Percentiles rank a stretch among this genome's conserved stretches.
These are phyloP conservation scores for Apiotrichum gamsii DNA, from an alignment of 1,284 basidiomycete species.

Conservation along the genomic window DNA sequence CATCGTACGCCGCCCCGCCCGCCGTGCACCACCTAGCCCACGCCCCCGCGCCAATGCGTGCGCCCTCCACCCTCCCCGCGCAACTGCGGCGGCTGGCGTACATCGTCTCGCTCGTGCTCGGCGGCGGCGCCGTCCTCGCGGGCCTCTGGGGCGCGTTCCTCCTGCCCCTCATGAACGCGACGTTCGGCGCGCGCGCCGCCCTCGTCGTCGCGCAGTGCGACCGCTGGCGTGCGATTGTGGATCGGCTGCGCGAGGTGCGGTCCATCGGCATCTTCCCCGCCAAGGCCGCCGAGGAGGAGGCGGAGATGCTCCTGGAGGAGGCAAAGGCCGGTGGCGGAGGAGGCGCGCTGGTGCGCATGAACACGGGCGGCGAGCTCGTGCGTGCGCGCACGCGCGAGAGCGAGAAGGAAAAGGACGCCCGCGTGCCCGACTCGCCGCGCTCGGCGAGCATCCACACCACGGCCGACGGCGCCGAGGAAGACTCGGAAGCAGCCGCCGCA, in stretches of 20 bases:
- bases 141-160: slow-evolving; percentile 40
- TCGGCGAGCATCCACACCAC: background rate
- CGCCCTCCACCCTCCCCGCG: slow-evolving; percentile 6
- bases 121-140: slow-evolving; percentile 31
- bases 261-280: slow-evolving; percentile 16
- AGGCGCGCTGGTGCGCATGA: no score
- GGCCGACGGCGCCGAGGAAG: background rate
- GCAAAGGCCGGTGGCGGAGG: no score
- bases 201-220: slow-evolving; percentile 35
- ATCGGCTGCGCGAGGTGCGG: slow-evolving; percentile 20
- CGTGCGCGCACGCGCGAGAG: background rate
- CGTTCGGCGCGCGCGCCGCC: slow-evolving; percentile 40
- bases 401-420: background rate
- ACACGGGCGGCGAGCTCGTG: background rate
- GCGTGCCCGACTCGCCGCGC: background rate
- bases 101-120: slow-evolving; percentile 38
- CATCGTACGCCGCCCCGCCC: slow-evolving; percentile 1
- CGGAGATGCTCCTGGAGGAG: background rate
- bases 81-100: slow-evolving; percentile 35
- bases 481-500: slow-evolving; percentile 1
- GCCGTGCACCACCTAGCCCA: slow-evolving; percentile 4
- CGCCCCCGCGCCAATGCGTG: slow-evolving; percentile 4
- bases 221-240: slow-evolving; percentile 19
- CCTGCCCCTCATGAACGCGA: slow-evolving; percentile 42
- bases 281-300: slow-evolving; percentile 1